Conservation (phyloP, 345 rosid genomes). For the Acer campestre region DNA sequence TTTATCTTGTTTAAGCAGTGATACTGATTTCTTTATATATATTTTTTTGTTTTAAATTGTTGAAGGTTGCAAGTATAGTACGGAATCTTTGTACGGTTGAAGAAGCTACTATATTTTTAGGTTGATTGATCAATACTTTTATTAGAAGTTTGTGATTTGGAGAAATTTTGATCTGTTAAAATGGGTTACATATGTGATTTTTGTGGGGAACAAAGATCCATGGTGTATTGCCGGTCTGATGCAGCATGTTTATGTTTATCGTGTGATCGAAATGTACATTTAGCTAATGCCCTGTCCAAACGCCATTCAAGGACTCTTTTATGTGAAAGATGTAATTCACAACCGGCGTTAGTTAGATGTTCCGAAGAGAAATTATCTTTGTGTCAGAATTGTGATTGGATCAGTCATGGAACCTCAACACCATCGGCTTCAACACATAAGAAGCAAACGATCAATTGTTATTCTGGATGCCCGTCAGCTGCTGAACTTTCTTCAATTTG, state of each 20-base stretch:
- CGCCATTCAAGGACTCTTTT: conserved; percentile 86
- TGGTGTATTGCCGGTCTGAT: conserved; percentile 95
- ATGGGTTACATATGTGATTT: conserved; percentile 97
- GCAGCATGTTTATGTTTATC: conserved; percentile 93
- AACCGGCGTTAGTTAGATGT: conserved; percentile 84
- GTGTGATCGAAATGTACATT: conserved; percentile 91
- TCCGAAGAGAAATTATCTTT: conserved; percentile 74
- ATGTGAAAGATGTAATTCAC: conserved; percentile 88
- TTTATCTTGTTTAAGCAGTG: neutral
- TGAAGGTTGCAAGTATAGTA: conserved; percentile 25
- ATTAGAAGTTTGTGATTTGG: conserved; percentile 14
- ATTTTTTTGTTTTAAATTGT: neutral
- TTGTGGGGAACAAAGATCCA: conserved; percentile 87
- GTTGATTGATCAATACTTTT: conserved; percentile 23
- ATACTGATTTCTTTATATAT: neutral
- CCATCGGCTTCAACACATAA: conserved; percentile 55
- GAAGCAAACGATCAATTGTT: conserved; percentile 75
- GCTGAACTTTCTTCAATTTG: conserved; percentile 86
- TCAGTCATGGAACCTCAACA: conserved; percentile 61
- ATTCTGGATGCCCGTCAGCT: conserved; percentile 94
- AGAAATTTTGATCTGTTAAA: conserved; percentile 28
- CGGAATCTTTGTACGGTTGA: conserved; percentile 14
- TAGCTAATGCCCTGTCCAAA: conserved; percentile 89
- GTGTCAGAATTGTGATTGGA: conserved; percentile 99
- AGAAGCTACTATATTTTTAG: conserved; percentile 26